Evolutionary conservation across 768 basidiomycete species (phyloP).

Genomic region (Lentinus tigrinus): DNA sequence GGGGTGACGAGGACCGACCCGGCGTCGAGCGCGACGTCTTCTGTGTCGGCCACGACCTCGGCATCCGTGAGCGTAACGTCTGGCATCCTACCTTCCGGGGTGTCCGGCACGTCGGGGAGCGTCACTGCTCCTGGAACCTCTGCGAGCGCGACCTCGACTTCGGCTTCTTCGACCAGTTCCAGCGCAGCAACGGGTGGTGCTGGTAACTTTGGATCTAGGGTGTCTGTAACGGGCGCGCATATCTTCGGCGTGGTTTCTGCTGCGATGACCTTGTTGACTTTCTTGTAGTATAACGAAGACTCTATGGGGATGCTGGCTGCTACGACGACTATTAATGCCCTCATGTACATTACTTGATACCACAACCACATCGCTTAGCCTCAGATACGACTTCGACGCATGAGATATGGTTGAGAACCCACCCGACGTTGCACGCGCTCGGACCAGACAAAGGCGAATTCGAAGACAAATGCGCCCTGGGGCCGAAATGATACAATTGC

Average conservation of each 20-base stretch:
- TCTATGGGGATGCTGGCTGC: background rate
- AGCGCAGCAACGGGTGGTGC: background rate
- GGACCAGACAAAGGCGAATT: too few relatives aligned
- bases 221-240: background rate
- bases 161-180: background rate
- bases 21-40: background rate
- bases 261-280: background rate
- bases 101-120: background rate
- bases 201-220: background rate
- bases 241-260: background rate
- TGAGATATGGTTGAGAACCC: too few relatives aligned
- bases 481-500: constrained; percentile 1
- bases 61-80: background rate
- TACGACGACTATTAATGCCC: background rate
- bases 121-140: too few relatives aligned
- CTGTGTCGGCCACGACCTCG: background rate
- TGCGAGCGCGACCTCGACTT: background rate
- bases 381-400: too few relatives aligned
- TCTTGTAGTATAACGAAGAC: background rate
- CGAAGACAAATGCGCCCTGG: background rate
- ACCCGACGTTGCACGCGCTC: too few relatives aligned
- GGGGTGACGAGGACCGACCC: background rate
- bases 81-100: background rate
- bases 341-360: background rate
- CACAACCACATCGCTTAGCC: too few relatives aligned